Evolutionary conservation across 1,139 yeast species (phyloP), one percentile per base, ranked within the genome.

Genomic region (Sugiyamaella xylanicola): DNA sequence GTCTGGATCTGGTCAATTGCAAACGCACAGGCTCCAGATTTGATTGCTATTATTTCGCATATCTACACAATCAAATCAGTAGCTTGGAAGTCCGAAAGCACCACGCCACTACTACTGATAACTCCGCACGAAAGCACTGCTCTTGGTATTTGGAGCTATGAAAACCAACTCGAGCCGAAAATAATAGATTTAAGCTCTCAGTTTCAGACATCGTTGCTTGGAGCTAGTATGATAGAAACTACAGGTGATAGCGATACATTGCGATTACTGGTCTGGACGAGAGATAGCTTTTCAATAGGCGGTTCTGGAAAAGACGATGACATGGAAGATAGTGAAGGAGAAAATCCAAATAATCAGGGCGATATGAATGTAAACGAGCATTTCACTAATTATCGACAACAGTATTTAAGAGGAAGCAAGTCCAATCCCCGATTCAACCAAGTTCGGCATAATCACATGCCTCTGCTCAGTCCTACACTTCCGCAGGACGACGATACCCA

Each of bases 1-100:
- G 62, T 61, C 0, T 65, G 66, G 65, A 47, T 65, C 2, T 65
- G 68, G 68, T 45, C 49, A 17, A 37, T 50, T 19, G 50, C 51
- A 7, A 57, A 46, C 13, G 22, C 36, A 2, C 22, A 35, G 4
- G 41, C 29, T 15, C 53, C 55, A 7, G 36, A 37, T 17, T 55
- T 64, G 7, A 36, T 56, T 0, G 56, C 62, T 2, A 59, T 57
- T 15, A 27, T 64, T 4, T 39, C 51, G n/a, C 66, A 63, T 40
- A 53, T 62, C 5, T 55, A 59, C 2, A 54, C 61, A 1, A 53
- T 64, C 15, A 43, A 42, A 21, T 37, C 45, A 5, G 27, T 64
- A 4, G 41, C 52, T 8, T 64, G 67, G 67, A 36, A 42, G 8
- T 22, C 54, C 1, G 50, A 53, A 15, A 21, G 48, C 21, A 35